Evolutionary conservation across 495 filamentous ascomycete species (phyloP).

Genomic region (Xylaria telfairii): DNA sequence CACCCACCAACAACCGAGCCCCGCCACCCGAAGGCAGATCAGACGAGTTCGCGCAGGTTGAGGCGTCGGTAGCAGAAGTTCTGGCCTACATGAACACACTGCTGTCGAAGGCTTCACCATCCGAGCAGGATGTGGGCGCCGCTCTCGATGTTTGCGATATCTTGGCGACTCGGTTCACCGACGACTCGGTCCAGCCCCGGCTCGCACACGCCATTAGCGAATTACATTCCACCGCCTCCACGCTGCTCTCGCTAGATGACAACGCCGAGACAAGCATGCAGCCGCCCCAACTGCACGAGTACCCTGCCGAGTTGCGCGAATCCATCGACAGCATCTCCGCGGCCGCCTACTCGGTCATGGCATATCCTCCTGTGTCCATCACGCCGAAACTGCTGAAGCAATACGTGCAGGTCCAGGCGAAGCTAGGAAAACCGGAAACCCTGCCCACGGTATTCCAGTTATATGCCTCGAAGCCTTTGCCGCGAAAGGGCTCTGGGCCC

Average conservation of each 20-base stretch:
- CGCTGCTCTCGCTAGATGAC: conserved; percentile 36
- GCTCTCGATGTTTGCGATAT: conserved; percentile 35
- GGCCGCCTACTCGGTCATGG: conserved; percentile 68
- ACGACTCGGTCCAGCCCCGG: conserved; percentile 30
- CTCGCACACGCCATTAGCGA: conserved; percentile 33
- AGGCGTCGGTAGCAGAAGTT: conserved; percentile 28
- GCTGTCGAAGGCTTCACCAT: conserved; percentile 29
- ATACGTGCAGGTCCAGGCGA: conserved; percentile 75
- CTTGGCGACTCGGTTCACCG: conserved; percentile 33
- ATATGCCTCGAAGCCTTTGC: conserved; percentile 83
- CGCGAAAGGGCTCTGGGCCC: conserved; percentile 62
- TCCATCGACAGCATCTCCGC: conserved; percentile 54
- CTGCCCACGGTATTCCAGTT: conserved; percentile 81
- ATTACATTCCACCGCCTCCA: conserved; percentile 33
- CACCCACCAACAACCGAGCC: conserved; percentile 21
- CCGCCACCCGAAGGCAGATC: conserved; percentile 4
- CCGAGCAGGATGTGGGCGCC: conserved; percentile 29
- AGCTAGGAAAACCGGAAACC: conserved; percentile 71
- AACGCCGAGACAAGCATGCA: background rate
- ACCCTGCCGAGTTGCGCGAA: conserved; percentile 21
- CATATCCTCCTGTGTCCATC: conserved; percentile 82
- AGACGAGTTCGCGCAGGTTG: conserved; percentile 14
- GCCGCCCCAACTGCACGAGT: background rate
- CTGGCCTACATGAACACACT: conserved; percentile 29
- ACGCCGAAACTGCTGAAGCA: conserved; percentile 68